Evolutionary conservation across 2,329 filamentous ascomycete genomes (phyloP).

Genomic region (Cercospora brassicicola): DNA sequence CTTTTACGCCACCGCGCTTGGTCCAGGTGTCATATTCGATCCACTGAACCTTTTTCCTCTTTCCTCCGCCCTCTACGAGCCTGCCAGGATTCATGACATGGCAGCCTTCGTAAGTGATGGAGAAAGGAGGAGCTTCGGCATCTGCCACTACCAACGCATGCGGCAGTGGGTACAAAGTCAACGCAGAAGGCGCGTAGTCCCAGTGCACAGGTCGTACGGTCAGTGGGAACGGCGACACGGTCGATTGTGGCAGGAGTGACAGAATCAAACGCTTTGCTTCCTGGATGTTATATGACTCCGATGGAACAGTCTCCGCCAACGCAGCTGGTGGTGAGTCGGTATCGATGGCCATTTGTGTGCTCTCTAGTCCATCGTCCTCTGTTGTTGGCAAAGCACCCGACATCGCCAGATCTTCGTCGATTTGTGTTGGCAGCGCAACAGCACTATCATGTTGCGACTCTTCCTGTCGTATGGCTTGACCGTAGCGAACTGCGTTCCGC

Average conservation of each 20-base stretch:
- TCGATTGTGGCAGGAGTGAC: conserved; percentile 86
- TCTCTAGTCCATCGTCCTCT: conserved; percentile 20
- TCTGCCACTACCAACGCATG: conserved; percentile 82
- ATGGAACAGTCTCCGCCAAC: conserved; percentile 11
- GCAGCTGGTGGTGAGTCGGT: conserved; percentile 15
- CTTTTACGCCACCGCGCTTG: conserved; percentile 61
- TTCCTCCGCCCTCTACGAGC: conserved; percentile 62
- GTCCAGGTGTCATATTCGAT: conserved; percentile 77
- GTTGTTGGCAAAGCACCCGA: conserved; percentile 34
- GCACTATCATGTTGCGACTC: conserved; percentile 12
- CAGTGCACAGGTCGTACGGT: conserved; percentile 78
- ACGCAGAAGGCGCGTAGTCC: conserved; percentile 72
- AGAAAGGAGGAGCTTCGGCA: conserved; percentile 76
- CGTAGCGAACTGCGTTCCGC: conserved; percentile 72
- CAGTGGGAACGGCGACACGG: conserved; percentile 83
- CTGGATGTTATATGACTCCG: conserved; percentile 23
- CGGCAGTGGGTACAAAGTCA: conserved; percentile 86
- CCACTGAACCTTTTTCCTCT: conserved; percentile 70
- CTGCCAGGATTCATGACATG: conserved; percentile 91
- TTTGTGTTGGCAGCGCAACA: conserved; percentile 17
- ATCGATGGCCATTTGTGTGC: conserved; percentile 25
- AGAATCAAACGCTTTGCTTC: conserved; percentile 65
- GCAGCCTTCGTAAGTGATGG: conserved; percentile 89
- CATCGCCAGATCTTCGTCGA: conserved; percentile 31
- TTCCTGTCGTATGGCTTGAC: conserved; percentile 45